phyloP scores from a whole-genome alignment of 2,329 filamentous ascomycete species.

The Nigrospora oryzae region DNA sequence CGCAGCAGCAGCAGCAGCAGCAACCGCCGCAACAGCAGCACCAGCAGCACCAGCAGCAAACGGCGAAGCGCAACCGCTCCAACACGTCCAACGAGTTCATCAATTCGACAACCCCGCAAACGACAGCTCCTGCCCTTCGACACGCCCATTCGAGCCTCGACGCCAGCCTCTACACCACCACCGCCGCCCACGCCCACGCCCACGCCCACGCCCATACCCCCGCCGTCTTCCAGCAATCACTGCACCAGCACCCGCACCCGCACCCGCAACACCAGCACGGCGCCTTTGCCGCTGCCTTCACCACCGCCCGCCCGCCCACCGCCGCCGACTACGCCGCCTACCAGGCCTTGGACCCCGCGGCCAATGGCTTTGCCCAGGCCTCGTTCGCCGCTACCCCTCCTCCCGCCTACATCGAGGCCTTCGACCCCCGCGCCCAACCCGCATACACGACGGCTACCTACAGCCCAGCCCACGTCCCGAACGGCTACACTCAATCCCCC shows the following conservation, averaged over 20 bases:
- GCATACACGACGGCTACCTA: slow-evolving; percentile 3
- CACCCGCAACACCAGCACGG: not conserved
- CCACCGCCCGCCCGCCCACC: slow-evolving; percentile 1
- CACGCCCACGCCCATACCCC: not conserved
- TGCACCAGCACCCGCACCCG: not conserved
- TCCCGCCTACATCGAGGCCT: slow-evolving; percentile 11
- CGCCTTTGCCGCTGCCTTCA: slow-evolving; percentile 1
- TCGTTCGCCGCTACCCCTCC: slow-evolving; percentile 16
- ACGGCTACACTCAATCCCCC: slow-evolving; percentile 4
- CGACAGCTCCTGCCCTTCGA: slow-evolving; percentile 20
- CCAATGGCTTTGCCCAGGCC: slow-evolving; percentile 12
- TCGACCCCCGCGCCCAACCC: slow-evolving; percentile 17
- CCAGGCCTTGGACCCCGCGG: slow-evolving; percentile 11
- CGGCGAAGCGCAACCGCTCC: slow-evolving; percentile 9
- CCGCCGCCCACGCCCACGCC: slow-evolving; percentile 1
- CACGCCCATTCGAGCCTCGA: slow-evolving; percentile 3
- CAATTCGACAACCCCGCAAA: slow-evolving; percentile 19
- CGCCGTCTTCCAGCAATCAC: not conserved
- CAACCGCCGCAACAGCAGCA: not conserved
- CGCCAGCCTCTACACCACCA: slow-evolving; percentile 1
- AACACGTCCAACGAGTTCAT: slow-evolving; percentile 14
- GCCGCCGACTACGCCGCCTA: slow-evolving; percentile 5
- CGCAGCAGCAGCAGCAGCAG: not conserved
- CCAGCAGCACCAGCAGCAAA: not conserved
- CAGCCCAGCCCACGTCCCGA: not conserved